Percentiles rank a stretch among this genome's conserved stretches.
Evolutionary conservation across 371 early-diverging fungal genomes (phyloP).

Genomic region (Apophysomyces elegans): DNA sequence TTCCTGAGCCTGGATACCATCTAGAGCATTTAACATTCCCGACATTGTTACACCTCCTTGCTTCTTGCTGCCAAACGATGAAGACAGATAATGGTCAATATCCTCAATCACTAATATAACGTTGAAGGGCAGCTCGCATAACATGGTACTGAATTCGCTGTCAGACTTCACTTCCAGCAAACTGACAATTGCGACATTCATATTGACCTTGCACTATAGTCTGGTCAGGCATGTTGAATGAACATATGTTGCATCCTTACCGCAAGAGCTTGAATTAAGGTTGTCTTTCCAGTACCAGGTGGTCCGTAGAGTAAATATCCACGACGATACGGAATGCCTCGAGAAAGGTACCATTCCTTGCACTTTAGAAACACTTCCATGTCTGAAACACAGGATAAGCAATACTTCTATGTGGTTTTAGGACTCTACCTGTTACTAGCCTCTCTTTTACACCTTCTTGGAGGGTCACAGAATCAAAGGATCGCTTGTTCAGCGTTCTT

Average conservation of each 20-base stretch:
- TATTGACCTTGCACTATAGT: constrained; percentile 38
- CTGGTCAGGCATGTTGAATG: background rate
- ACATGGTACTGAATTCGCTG: constrained; percentile 31
- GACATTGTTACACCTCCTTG: constrained; percentile 78
- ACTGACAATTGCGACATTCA: constrained; percentile 50
- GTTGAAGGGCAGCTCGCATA: constrained; percentile 37
- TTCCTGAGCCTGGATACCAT: constrained; percentile 92
- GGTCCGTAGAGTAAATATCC: constrained; percentile 81
- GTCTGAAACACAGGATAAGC: constrained; percentile 17
- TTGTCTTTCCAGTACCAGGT: constrained; percentile 75
- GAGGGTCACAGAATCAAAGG: too few species aligned
- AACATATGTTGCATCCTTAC: constrained; percentile 21
- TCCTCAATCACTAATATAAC: constrained; percentile 53
- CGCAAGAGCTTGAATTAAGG: constrained; percentile 67
- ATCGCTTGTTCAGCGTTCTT: too few species aligned
- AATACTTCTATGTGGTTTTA: background rate
- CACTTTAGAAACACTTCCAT: constrained; percentile 37
- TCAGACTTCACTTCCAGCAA: constrained; percentile 38
- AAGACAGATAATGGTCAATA: constrained; percentile 48
- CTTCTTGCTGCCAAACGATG: constrained; percentile 21
- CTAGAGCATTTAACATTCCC: constrained; percentile 93
- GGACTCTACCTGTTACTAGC: too few species aligned
- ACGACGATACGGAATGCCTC: constrained; percentile 93
- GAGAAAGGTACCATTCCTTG: constrained; percentile 79
- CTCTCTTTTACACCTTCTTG: too few species aligned